Base-by-base conservation (phyloP, 2,329 filamentous ascomycete species). In the Ophiosphaerella narmari region DNA sequence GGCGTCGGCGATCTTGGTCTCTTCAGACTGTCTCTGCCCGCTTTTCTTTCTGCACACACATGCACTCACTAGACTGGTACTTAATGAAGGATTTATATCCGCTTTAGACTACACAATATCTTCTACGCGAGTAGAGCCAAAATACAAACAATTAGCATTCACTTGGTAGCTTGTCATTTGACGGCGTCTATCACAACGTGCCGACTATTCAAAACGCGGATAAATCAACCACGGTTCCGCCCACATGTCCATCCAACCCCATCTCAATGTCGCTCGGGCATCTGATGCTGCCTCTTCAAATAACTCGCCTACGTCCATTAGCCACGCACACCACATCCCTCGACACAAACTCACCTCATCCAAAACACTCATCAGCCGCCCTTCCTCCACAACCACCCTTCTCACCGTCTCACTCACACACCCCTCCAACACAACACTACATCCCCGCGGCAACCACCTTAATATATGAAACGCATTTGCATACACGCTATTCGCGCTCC, bases 401-500 rank as follows among this genome's bases (percentile, higher is more conserved):
- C 68, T 67, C 12, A 78, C 74, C 54, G 72, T 68, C 26, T 72
- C 65, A 40, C 67, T 70, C 8, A 74, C 72, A 36, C 68, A 70
- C 1, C 75, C 76, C 49, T 74, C 66, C 6, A 78, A 55, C 23
- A 68, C 58, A 5, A 78, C 74, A 41, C 68, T 67, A 43, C 74
- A 77, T n/a, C 68, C 63, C 54, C 71, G 64, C 2, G 77, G 76
- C 50, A 79, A 54, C 76, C 76, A 79, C 12, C 76, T 54, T 33
- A 79, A 57, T 31, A 78, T 78, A 50, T 77, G 76, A 49, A 79
- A 79, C 0, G 75, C 76, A 48, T 78, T 78, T 12, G 75, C 75
- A 48, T 78, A 78, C 7, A 78, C 74, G 21, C 72, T 76, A 3
- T 72, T 75, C 23, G 74, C 72, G 7, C 71, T 68, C 1, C 45